Evolutionary conservation across 306 rosid species (phyloP).

Genomic region (Fragaria vesca): DNA sequence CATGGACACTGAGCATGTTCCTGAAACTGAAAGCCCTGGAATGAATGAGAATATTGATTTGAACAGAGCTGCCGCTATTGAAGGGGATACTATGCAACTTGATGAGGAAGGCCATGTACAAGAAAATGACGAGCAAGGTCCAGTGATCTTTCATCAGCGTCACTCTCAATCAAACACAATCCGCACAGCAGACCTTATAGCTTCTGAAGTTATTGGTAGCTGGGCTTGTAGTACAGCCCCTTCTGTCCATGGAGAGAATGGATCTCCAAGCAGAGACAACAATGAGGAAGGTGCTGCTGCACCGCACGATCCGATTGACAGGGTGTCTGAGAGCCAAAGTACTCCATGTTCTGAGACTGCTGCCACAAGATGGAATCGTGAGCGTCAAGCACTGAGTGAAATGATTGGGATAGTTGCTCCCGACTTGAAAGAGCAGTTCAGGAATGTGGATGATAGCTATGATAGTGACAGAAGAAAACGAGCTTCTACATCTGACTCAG

Average conservation of each 20-base stretch:
- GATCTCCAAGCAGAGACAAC: slow-evolving; percentile 51
- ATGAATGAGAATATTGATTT: slow-evolving; percentile 48
- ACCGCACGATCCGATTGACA: slow-evolving; percentile 46
- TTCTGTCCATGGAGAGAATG: slow-evolving; percentile 68
- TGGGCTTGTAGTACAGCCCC: slow-evolving; percentile 91
- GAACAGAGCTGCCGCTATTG: slow-evolving; percentile 42
- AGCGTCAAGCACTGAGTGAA: slow-evolving; percentile 65
- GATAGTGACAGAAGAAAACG: slow-evolving; percentile 33
- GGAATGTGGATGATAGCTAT: slow-evolving; percentile 33
- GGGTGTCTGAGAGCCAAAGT: slow-evolving; percentile 66
- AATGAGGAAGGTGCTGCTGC: slow-evolving; percentile 45
- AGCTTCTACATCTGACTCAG: slow-evolving; percentile 42
- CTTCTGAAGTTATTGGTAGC: slow-evolving; percentile 92
- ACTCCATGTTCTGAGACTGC: slow-evolving; percentile 37
- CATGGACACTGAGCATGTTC: slow-evolving; percentile 62
- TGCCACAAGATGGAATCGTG: slow-evolving; percentile 39
- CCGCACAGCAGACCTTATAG: slow-evolving; percentile 72
- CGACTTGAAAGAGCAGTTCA: slow-evolving; percentile 64
- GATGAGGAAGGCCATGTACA: slow-evolving; percentile 60
- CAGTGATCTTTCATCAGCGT: slow-evolving; percentile 36
- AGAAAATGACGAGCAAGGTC: slow-evolving; percentile 60
- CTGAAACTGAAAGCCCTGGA: slow-evolving; percentile 75
- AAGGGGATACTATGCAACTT: slow-evolving; percentile 70
- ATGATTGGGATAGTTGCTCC: slow-evolving; percentile 96
- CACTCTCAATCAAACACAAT: slow-evolving; percentile 51